Percentiles rank a stretch among this genome's conserved stretches.
Evolutionary conservation across 2,329 filamentous ascomycete genomes (phyloP).

Genomic region (Diaporthe vexans): DNA sequence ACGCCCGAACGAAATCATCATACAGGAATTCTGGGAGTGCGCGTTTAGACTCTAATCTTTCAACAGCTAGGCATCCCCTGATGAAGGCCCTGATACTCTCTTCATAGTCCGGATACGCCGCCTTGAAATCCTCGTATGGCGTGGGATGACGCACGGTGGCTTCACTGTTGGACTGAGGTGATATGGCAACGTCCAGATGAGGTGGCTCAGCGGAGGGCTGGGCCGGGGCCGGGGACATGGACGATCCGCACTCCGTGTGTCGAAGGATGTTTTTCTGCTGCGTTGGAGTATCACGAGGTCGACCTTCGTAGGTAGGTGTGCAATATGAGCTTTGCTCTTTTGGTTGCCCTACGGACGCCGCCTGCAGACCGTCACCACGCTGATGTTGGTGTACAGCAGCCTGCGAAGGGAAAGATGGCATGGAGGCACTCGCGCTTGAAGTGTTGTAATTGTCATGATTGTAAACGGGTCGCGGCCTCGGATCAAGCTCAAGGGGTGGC

Average conservation of each 20-base stretch:
- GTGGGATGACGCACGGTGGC: not conserved
- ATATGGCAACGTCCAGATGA: not conserved
- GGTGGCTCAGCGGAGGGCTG: not conserved
- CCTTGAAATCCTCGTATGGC: constrained; percentile 48
- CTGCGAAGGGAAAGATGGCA: constrained; percentile 5
- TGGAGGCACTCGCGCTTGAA: constrained; percentile 30
- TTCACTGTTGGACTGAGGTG: not conserved
- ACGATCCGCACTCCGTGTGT: not conserved
- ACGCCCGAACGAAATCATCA: constrained; percentile 54
- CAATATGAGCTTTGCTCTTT: constrained; percentile 13
- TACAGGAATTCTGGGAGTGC: constrained; percentile 50
- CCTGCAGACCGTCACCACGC: not conserved
- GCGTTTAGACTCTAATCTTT: constrained; percentile 44
- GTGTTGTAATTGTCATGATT: not conserved
- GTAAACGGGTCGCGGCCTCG: not conserved
- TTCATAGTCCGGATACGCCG: constrained; percentile 49
- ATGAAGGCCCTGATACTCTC: constrained; percentile 50
- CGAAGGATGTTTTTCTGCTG: constrained; percentile 1
- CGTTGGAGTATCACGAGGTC: constrained; percentile 1
- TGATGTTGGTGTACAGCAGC: not conserved
- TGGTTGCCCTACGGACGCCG: not conserved
- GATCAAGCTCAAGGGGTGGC: not conserved
- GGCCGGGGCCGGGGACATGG: constrained; percentile 8
- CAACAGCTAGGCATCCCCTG: constrained; percentile 50
- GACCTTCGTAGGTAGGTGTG: constrained; percentile 37